A percentile compares a stretch with the other conserved stretches of the same genome.
Evolutionary conservation across 2,329 filamentous ascomycete genomes (phyloP).

Genomic region (Graphilbum ipis-grandicollis): DNA sequence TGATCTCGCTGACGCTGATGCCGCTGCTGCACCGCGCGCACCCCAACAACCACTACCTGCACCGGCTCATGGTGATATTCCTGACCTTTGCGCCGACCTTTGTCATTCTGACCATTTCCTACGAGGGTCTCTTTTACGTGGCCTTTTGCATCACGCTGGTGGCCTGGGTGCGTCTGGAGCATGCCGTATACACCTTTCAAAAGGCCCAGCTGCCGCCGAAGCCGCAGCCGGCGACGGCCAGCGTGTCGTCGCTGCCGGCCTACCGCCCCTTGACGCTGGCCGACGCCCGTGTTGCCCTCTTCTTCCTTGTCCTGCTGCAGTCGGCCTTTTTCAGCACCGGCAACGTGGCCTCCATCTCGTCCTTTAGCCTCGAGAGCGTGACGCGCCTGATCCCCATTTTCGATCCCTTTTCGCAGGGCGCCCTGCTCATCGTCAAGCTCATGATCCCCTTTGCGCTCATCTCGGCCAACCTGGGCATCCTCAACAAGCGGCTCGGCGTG

Average conservation of each 20-base stretch:
- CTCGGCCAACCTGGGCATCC: conserved; percentile 81
- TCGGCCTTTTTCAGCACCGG: conserved; percentile 95
- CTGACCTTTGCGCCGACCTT: conserved; percentile 85
- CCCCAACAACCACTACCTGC: conserved; percentile 75
- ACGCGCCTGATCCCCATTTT: conserved; percentile 78
- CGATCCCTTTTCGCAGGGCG: conserved; percentile 80
- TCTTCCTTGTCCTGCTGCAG: conserved; percentile 90
- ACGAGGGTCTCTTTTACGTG: conserved; percentile 91
- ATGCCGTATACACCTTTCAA: conserved; percentile 44
- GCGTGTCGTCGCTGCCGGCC: not conserved
- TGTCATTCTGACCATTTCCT: conserved; percentile 91
- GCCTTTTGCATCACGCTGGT: conserved; percentile 69
- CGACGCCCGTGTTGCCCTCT: conserved; percentile 78
- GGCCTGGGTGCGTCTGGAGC: conserved; percentile 84
- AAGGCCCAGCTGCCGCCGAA: conserved; percentile 5
- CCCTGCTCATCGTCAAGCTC: conserved; percentile 72
- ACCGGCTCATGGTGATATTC: conserved; percentile 77
- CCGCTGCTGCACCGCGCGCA: conserved; percentile 68
- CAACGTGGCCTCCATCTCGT: conserved; percentile 85
- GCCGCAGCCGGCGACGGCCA: not conserved
- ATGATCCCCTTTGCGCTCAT: conserved; percentile 88
- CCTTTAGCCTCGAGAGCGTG: conserved; percentile 86
- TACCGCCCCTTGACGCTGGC: conserved; percentile 56
- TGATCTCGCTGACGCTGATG: conserved; percentile 50
- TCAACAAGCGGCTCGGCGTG: conserved; percentile 71